Evolutionary conservation across 495 filamentous ascomycete genomes (phyloP), one percentile per base, ranked within the genome.

Genomic region (Daldinia grandis): DNA sequence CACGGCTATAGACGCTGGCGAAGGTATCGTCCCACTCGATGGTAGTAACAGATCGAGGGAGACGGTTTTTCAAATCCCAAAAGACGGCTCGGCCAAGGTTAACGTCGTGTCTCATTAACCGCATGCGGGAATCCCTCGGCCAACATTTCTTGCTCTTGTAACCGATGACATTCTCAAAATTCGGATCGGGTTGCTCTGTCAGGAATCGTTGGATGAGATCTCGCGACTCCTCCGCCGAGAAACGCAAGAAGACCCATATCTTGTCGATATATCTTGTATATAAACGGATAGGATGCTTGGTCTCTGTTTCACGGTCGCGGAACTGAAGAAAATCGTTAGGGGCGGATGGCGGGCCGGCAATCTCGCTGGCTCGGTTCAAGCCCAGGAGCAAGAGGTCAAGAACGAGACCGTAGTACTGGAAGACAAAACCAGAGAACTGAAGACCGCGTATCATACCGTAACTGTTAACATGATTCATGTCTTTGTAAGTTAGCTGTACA

Each of bases 11-110:
- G 14, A 99, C 96, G 68, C 95, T 98, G n/a, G 93, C 90, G 74
- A 99, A 99, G 0, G 95, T 98, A 78, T 99, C 96, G 76, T 98
- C 96, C 96, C 96, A 99, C 63, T 99, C 96, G 64, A 98, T 95
- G 1, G 96, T 98, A 0, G 96, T 98, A 44, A 99, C 89, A 24
- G 93, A 97, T 65, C 96, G 86, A 15, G 96, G 96, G 51, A 99
- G 85, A 15, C 96, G 87, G 79, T 99, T 98, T 86, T 99, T 99
- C 79, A 99, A 78, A 76, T 99, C 95, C 95, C 96, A 99, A 82
- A 99, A 99, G 12, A 98, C 96, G 67, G 96, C 96, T 71, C 96
- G 90, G 8, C 96, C 96, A 61, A 99, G 90, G 74, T 99, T 98
- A 66, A 99, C 96, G 84, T 99, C 96, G 78, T 99, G 96, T 70